Base-by-base conservation (phyloP, 1,284 basidiomycete genomes). In the Melampsora americana region DNA sequence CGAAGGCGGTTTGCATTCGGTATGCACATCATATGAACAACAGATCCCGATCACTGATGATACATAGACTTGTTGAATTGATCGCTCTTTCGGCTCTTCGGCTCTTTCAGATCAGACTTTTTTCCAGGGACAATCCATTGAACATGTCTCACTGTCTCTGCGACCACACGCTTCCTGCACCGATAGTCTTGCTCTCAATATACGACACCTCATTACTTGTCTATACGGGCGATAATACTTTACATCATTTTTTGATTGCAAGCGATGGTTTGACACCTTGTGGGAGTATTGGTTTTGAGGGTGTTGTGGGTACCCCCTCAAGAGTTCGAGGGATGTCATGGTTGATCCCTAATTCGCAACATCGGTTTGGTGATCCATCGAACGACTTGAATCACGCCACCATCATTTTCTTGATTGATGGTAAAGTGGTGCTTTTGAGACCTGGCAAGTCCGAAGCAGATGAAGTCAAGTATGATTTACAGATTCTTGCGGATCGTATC, bases 201-300 rank as follows among this genome's bases (percentile, higher is more conserved):
- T 92, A 98, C 76, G 96, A 98, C 83, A 96, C 95, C 81, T 95
- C 93, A 0, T 85, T 99, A n/a, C 87, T 99, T 65, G 92, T 96
- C 20, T 99, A 98, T 83, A 97, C 94, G 1, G 88, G 89, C n/a
- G 95, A 98, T 83, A 99, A 99, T 82, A 95, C 90, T 35, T 86
- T 99, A 66, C 89, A 89, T 80, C 96, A 99, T 84, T 99, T 92
- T 82, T 84, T 98, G 79, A 92, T 99, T 78, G 61, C 79, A 18
- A 50, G 48, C 59, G 35, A 44, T 35, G 30, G 18, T 28, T 48
- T 75, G 39, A 48, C 61, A 1, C 83, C 93, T 4, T 98, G 95
- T 82, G 95, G 95, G 16, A 96, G 91, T 80, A 99, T 99, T 81
- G 91, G 90, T 18, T 98, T 99, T 81, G 88, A 88, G 74, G 96